Evolutionary conservation across 1,139 yeast genomes (phyloP).

Genomic region (Saccharomyces pastorianus): DNA sequence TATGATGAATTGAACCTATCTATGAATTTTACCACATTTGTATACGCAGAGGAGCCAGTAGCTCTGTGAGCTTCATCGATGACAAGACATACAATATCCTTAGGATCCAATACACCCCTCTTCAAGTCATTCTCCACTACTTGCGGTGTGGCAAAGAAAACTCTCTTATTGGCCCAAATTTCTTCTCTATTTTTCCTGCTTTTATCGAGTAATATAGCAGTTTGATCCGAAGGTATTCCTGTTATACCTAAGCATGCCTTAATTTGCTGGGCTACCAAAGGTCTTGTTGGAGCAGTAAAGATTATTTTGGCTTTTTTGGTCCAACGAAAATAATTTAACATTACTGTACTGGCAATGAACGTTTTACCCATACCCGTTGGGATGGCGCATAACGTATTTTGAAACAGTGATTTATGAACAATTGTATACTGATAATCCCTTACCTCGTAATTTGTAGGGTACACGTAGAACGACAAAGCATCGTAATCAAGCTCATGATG

Average conservation of each 20-base stretch:
- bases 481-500: constrained; percentile 43
- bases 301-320: constrained; percentile 66
- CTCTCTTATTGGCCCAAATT: constrained; percentile 68
- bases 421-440: constrained; percentile 86
- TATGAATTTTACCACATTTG: constrained; percentile 65
- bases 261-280: constrained; percentile 95
- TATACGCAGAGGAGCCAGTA: constrained; percentile 82
- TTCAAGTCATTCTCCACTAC: constrained; percentile 86
- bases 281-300: constrained; percentile 95
- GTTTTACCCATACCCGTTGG: constrained; percentile 99
- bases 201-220: constrained; percentile 76
- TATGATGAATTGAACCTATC: constrained; percentile 57
- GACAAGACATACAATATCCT: constrained; percentile 63
- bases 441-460: constrained; percentile 77
- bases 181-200: constrained; percentile 54
- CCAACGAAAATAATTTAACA: constrained; percentile 88
- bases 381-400: constrained; percentile 76
- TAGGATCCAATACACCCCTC: constrained; percentile 69
- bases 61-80: constrained; percentile 96
- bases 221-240: constrained; percentile 67
- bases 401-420: constrained; percentile 60
- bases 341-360: constrained; percentile 87
- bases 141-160: constrained; percentile 94
- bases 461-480: constrained; percentile 48
- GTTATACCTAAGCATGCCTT: constrained; percentile 86